A percentile compares a stretch with the other conserved stretches of the same genome.
Conservation (phyloP, 495 filamentous ascomycete genomes). For the Thermochaetoides thermophila region DNA sequence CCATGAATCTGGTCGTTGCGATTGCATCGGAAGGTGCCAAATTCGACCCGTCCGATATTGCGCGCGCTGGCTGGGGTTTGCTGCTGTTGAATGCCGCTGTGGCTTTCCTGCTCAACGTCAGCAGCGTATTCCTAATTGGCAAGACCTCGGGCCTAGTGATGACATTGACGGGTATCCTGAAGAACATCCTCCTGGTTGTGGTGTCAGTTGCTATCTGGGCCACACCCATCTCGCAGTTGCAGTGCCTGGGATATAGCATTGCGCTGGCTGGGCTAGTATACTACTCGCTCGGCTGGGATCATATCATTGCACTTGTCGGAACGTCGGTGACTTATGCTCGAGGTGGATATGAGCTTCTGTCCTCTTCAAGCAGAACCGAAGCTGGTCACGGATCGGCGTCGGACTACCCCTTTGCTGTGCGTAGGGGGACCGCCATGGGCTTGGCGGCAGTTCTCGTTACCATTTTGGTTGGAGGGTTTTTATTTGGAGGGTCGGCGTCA, state of each 20-base stretch:
- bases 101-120: conserved; percentile 65
- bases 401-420: conserved; percentile 40
- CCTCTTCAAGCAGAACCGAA: background rate
- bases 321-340: conserved; percentile 47
- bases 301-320: conserved; percentile 47
- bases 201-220: conserved; percentile 51
- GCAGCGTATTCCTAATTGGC: conserved; percentile 65
- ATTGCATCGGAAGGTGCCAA: conserved; percentile 39
- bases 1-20: conserved; percentile 60
- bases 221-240: conserved; percentile 42
- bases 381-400: conserved; percentile 7
- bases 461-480: conserved; percentile 30
- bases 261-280: conserved; percentile 49
- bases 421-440: conserved; percentile 51
- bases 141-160: conserved; percentile 65
- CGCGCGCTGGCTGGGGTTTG: conserved; percentile 38
- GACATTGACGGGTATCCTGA: conserved; percentile 61
- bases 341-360: conserved; percentile 22
- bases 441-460: conserved; percentile 36
- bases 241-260: conserved; percentile 51
- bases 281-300: conserved; percentile 52
- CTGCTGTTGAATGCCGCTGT: conserved; percentile 55
- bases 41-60: conserved; percentile 39
- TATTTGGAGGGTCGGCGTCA: conserved; percentile 11
- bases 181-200: conserved; percentile 58